phyloP scores from a whole-genome alignment of 225 moss, liverwort and hornwort species.

The Lunularia cruciata region DNA sequence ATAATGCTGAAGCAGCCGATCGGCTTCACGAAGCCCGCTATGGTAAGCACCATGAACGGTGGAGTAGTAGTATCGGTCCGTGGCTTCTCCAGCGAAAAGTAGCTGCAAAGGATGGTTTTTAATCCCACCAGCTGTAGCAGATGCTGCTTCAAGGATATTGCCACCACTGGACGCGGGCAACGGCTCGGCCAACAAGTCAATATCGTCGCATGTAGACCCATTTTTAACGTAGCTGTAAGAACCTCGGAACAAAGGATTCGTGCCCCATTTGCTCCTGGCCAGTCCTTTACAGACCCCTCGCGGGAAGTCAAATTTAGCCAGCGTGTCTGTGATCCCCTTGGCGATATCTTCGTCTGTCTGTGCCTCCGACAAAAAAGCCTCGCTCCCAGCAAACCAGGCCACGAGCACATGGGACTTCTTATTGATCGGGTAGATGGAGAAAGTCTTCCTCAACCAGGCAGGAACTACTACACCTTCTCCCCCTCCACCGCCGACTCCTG shows the following conservation, averaged over 20 bases:
- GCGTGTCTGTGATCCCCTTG: constrained; percentile 28
- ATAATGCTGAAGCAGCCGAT: constrained; percentile 38
- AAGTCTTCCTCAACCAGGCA: constrained; percentile 25
- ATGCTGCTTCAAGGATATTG: background rate
- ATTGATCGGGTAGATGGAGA: constrained; percentile 36
- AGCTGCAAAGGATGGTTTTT: constrained; percentile 29
- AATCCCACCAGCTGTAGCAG: background rate
- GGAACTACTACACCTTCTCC: constrained; percentile 3
- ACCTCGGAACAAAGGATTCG: constrained; percentile 35
- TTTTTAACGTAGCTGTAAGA: constrained; percentile 42
- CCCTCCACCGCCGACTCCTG: background rate
- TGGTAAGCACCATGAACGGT: constrained; percentile 46
- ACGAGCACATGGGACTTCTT: constrained; percentile 32
- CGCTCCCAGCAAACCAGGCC: constrained; percentile 39
- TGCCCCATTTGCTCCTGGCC: constrained; percentile 38
- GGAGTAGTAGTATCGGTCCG: constrained; percentile 39
- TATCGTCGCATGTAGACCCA: constrained; percentile 38
- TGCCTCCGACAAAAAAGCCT: constrained; percentile 34
- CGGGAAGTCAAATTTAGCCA: constrained; percentile 25
- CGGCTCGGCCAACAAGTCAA: constrained; percentile 40
- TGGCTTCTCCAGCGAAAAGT: constrained; percentile 47
- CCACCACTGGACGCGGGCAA: constrained; percentile 19
- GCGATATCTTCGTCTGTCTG: constrained; percentile 34
- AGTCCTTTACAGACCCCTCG: constrained; percentile 19
- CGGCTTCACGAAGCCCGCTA: constrained; percentile 47